phyloP scores from a whole-genome alignment of 331 rosid species.

The Quercus tomentella region DNA sequence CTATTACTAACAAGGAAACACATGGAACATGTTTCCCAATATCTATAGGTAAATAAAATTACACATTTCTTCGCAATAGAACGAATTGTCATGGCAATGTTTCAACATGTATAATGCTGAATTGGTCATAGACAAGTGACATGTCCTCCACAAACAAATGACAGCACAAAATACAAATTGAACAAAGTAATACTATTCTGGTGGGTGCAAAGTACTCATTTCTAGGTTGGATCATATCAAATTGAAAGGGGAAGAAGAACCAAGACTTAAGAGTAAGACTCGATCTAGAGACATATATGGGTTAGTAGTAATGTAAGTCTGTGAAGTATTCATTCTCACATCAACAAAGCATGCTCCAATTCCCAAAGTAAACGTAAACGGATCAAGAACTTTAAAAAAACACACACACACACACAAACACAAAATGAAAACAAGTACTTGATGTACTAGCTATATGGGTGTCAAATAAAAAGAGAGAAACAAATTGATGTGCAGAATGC shows the following conservation, averaged over 20 bases:
- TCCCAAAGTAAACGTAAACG: not conserved
- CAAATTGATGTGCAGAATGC: not conserved
- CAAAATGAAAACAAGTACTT: not conserved
- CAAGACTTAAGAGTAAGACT: not conserved
- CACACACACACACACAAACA: not conserved
- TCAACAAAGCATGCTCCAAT: not conserved
- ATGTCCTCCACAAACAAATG: constrained; percentile 29
- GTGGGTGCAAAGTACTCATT: constrained; percentile 15
- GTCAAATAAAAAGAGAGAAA: not conserved
- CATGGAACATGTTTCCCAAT: constrained; percentile 26
- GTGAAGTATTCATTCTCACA: constrained; percentile 4
- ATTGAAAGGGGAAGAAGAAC: not conserved
- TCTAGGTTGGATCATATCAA: constrained; percentile 33
- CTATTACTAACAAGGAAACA: constrained; percentile 18
- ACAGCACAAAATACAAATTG: constrained; percentile 30
- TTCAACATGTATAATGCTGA: constrained; percentile 28
- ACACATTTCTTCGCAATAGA: constrained; percentile 23
- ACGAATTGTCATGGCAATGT: constrained; percentile 24
- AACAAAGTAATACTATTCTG: constrained; percentile 6
- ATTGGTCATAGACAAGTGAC: constrained; percentile 44
- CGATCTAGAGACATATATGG: not conserved
- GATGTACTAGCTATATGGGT: too few species aligned
- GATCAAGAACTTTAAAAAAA: not conserved
- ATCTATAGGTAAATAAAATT: constrained; percentile 19
- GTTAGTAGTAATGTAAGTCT: constrained; percentile 4